A percentile compares a stretch with the other conserved stretches of the same genome.
Conservation (phyloP, 495 filamentous ascomycete genomes). For the Stereocaulon alpinum region DNA sequence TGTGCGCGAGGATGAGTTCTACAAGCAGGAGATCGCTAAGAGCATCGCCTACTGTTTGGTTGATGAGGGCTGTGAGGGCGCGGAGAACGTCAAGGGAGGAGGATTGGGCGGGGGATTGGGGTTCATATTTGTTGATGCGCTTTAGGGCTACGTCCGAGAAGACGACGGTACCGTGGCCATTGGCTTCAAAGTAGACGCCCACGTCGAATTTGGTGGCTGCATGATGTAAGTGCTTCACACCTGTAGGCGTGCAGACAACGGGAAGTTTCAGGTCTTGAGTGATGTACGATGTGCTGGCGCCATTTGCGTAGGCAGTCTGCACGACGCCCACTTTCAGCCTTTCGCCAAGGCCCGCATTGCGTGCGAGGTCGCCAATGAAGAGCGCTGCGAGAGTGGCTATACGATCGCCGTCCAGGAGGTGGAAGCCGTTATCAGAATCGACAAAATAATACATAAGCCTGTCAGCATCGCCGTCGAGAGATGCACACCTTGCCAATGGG, state of each 20-base stretch:
- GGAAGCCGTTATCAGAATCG: constrained; percentile 71
- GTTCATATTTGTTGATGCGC: constrained; percentile 62
- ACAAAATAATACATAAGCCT: constrained; percentile 91
- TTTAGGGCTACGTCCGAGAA: constrained; percentile 77
- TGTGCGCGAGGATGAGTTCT: constrained; percentile 91
- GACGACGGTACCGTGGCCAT: constrained; percentile 92
- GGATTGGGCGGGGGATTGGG: constrained; percentile 84
- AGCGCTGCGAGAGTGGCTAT: constrained; percentile 90
- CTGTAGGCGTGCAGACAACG: constrained; percentile 85
- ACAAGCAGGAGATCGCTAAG: constrained; percentile 93
- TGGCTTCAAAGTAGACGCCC: constrained; percentile 97
- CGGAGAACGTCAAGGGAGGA: constrained; percentile 70
- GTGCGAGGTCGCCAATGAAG: constrained; percentile 84
- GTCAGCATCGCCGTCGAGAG: constrained; percentile 91
- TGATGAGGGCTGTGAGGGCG: constrained; percentile 80
- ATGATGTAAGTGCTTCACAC: constrained; percentile 96
- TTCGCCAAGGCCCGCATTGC: constrained; percentile 63
- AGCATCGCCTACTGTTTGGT: constrained; percentile 94
- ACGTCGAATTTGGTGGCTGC: constrained; percentile 84
- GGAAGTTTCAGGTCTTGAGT: constrained; percentile 78
- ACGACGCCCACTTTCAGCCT: constrained; percentile 84
- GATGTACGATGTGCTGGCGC: constrained; percentile 86
- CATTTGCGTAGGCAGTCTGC: constrained; percentile 97
- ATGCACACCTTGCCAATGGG: constrained; percentile 72
- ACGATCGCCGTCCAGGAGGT: constrained; percentile 88